Conservation (phyloP, 768 basidiomycete species). For the Panaeolus cyanescens region DNA sequence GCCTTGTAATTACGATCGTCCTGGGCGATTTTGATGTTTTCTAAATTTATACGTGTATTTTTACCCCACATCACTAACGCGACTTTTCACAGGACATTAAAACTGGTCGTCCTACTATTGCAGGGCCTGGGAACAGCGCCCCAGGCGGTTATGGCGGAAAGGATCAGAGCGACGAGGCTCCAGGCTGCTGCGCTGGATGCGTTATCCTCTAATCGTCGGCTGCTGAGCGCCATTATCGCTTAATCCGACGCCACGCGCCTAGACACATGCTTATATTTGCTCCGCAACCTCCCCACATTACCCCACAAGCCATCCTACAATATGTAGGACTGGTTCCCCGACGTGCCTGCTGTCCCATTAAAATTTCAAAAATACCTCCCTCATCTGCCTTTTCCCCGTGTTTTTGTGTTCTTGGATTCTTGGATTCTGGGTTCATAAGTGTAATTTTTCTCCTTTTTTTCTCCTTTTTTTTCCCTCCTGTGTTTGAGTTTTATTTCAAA, state of each 20-base stretch:
- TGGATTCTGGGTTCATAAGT: not conserved
- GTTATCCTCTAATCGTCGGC: slow-evolving; percentile 49
- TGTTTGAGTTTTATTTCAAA: slow-evolving; percentile 12
- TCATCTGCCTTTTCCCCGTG: not conserved
- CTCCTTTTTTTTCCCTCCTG: slow-evolving; percentile 10
- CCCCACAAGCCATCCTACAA: not conserved
- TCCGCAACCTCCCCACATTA: not conserved
- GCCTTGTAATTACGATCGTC: no score
- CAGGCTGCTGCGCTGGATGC: slow-evolving; percentile 71
- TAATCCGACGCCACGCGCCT: not conserved
- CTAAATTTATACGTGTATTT: not conserved
- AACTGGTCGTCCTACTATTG: slow-evolving; percentile 67
- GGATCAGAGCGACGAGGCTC: slow-evolving; percentile 51
- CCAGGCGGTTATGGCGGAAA: slow-evolving; percentile 55
- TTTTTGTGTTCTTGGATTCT: slow-evolving; percentile 8
- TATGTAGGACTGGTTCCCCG: not conserved
- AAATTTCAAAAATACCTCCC: not conserved
- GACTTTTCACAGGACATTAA: slow-evolving; percentile 29
- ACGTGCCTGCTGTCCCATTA: not conserved
- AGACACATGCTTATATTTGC: not conserved
- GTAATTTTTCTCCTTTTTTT: slow-evolving; percentile 9
- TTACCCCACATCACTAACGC: slow-evolving; percentile 54
- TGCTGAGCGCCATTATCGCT: not conserved
- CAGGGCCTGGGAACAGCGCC: slow-evolving; percentile 41
- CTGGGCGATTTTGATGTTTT: not conserved